phyloP scores from a whole-genome alignment of 2,329 filamentous ascomycete genomes.

The Phialocephala subalpina region DNA sequence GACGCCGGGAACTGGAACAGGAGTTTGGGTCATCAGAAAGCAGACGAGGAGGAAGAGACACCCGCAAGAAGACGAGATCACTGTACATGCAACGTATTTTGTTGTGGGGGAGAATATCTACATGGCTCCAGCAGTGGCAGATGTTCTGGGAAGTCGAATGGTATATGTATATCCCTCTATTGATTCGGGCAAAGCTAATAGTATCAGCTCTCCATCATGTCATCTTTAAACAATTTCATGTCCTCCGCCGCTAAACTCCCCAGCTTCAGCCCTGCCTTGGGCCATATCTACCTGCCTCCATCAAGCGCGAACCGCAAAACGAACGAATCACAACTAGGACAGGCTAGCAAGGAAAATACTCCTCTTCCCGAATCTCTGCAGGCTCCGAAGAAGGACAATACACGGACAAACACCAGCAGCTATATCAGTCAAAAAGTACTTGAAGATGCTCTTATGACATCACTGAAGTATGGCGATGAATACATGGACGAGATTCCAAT shows the following conservation, averaged over 20 bases:
- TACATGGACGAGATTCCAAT: conserved; percentile 75
- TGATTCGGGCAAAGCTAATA: conserved; percentile 12
- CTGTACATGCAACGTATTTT: conserved; percentile 67
- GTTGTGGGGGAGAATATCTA: conserved; percentile 73
- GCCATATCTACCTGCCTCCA: conserved; percentile 46
- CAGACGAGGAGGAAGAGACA: conserved; percentile 67
- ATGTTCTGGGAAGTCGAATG: conserved; percentile 66
- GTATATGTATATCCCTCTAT: conserved; percentile 49
- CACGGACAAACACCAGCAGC: conserved; percentile 31
- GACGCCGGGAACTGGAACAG: conserved; percentile 65
- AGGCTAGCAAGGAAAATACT: conserved; percentile 48
- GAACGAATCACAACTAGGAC: conserved; percentile 36
- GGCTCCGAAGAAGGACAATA: conserved; percentile 32
- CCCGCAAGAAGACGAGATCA: conserved; percentile 64
- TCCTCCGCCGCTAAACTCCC: conserved; percentile 43
- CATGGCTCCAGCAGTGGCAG: conserved; percentile 68
- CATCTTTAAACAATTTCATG: conserved; percentile 44
- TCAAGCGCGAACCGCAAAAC: conserved; percentile 30
- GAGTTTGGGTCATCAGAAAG: conserved; percentile 75
- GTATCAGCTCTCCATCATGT: conserved; percentile 33
- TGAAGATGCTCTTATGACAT: conserved; percentile 65
- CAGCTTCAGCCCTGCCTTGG: conserved; percentile 59
- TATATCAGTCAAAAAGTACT: conserved; percentile 45
- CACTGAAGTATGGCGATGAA: conserved; percentile 67
- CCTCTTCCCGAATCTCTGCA: conserved; percentile 52